Conservation (phyloP, 2,329 filamentous ascomycete species). For the Paraconiothyrium sp. region DNA sequence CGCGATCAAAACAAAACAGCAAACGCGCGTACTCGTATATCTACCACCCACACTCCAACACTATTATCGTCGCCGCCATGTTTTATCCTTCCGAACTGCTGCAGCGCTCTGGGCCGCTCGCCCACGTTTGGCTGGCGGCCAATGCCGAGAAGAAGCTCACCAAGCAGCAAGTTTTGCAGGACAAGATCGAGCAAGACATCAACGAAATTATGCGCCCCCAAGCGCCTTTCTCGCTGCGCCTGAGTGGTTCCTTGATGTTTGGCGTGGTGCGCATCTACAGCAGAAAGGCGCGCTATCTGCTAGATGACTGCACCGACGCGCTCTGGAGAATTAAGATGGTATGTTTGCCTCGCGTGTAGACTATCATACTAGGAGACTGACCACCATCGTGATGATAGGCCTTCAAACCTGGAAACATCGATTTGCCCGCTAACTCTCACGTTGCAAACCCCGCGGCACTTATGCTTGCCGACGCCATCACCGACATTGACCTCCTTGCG, state of each 20-base stretch:
- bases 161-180: slow-evolving; percentile 94
- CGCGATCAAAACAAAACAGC: slow-evolving; percentile 40
- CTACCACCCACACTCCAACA: slow-evolving; percentile 19
- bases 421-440: slow-evolving; percentile 81
- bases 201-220: slow-evolving; percentile 92
- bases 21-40: slow-evolving; percentile 28
- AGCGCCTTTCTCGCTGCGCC: slow-evolving; percentile 90
- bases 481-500: slow-evolving; percentile 87
- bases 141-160: slow-evolving; percentile 98
- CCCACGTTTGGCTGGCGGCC: slow-evolving; percentile 96
- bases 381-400: slow-evolving; percentile 65
- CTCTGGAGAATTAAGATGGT: slow-evolving; percentile 99
- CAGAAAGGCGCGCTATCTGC: slow-evolving; percentile 92
- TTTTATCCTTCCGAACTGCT: slow-evolving; percentile 97
- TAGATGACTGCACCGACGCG: slow-evolving; percentile 98
- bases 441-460: slow-evolving; percentile 85
- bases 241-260: slow-evolving; percentile 92
- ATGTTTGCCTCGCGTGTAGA: slow-evolving; percentile 22
- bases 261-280: slow-evolving; percentile 98
- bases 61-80: slow-evolving; percentile 65
- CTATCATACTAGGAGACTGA: slow-evolving; percentile 23
- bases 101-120: slow-evolving; percentile 95
- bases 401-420: slow-evolving; percentile 95
- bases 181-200: slow-evolving; percentile 93
- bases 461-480: slow-evolving; percentile 90